A percentile compares a stretch with the other conserved stretches of the same genome.
Conservation (phyloP, 106 monocot genomes). For the Dioscorea alata region DNA sequence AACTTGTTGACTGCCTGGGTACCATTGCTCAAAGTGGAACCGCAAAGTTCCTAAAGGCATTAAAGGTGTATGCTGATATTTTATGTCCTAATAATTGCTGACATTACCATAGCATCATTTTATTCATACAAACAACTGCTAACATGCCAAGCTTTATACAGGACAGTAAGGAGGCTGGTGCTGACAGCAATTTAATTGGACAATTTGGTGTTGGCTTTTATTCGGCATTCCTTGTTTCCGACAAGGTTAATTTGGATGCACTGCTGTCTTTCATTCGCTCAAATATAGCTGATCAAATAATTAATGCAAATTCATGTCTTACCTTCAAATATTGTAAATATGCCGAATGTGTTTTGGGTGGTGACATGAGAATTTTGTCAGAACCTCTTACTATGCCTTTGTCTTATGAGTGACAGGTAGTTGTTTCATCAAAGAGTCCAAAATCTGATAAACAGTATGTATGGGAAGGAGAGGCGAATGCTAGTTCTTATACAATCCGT, state of each 20-base stretch:
- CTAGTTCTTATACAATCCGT: slow-evolving; percentile 74
- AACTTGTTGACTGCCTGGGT: slow-evolving; percentile 90
- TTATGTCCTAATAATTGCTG: background rate
- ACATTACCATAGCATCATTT: background rate
- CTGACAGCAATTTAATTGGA: slow-evolving; percentile 83
- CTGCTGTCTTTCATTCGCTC: background rate
- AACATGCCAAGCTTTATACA: slow-evolving; percentile 12
- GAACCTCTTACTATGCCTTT: background rate
- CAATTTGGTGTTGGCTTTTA: slow-evolving; percentile 99
- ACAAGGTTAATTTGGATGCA: slow-evolving; percentile 35
- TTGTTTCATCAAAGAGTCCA: slow-evolving; percentile 91
- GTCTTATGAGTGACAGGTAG: slow-evolving; percentile 35
- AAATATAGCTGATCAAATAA: too few species aligned
- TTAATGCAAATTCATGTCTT: too few species aligned
- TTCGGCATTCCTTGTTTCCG: slow-evolving; percentile 92
- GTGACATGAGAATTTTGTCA: background rate
- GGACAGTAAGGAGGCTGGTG: slow-evolving; percentile 91
- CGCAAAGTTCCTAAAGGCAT: slow-evolving; percentile 84
- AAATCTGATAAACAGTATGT: slow-evolving; percentile 94
- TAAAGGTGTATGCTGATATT: slow-evolving; percentile 55
- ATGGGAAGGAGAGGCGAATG: slow-evolving; percentile 89
- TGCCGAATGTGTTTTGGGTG: background rate
- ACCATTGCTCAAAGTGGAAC: slow-evolving; percentile 99
- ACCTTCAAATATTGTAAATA: too few species aligned
- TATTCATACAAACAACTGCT: background rate